Base-by-base conservation (phyloP, 1,284 basidiomycete species). In the Pascua guehoae region DNA sequence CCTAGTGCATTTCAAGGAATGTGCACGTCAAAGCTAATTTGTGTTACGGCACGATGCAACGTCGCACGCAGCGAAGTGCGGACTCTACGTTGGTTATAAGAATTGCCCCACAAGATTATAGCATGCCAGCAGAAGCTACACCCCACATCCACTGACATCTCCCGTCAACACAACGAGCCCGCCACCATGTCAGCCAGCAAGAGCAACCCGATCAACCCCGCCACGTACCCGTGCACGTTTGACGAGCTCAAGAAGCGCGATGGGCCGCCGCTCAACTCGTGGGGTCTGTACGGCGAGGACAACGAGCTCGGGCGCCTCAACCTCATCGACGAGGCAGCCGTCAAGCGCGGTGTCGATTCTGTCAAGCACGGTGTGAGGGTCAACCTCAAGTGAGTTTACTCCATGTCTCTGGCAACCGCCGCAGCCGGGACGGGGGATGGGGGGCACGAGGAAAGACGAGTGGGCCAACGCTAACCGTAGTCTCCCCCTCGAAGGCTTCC, bases 221-320 rank as follows among this genome's bases (percentile, higher is more conserved):
- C 24, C 24, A 32, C 24, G 24, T 32, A 32, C 24, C 54, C 54
- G 16, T 51, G 48, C 54, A 57, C 60, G 14, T 62, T 62, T n/a
- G 60, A 62, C 54, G 57, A 62, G 49, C 57, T 62, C 51, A 62
- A 62, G 49, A 49, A 58, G 47, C 60, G 57, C 47, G 49, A 57
- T 14, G 68, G 67, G 2, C 69, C 71, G 5, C 66, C 66, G 5
- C 56, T 59, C 47, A 70, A 73, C 51, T 68, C 71, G 8, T 71
- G 71, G 71, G 67, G 67, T 12, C 56, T 65, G 17, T 67, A 63
- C 57, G 67, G 65, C 8, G 39, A 51, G 15, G 57, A 64, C 51
- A 66, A 71, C 53, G 66, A 73, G 52, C 62, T 68, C 9, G 70
- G 71, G 18, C 49, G 64, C n/a, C 49, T 70, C 37, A 70, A 71